Percentiles rank a stretch among this genome's conserved stretches.
Evolutionary conservation across 208 protist genomes (phyloP).

Genomic region (Leptomonas seymouri): DNA sequence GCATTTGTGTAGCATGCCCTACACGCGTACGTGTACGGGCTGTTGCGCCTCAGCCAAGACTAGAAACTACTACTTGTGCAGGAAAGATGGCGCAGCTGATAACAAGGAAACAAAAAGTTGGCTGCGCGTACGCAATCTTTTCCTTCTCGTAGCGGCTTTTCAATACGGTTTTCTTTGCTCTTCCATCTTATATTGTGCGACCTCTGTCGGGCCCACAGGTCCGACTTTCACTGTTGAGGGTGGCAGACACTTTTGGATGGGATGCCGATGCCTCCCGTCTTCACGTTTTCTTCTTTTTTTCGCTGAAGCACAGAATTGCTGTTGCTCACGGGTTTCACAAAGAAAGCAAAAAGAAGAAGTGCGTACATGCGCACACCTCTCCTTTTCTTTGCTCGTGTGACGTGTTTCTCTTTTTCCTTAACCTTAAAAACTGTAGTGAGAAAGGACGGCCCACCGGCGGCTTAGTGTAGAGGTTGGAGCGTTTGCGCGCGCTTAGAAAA

Average conservation of each 20-base stretch:
- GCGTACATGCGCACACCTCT: background rate
- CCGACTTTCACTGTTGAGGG: background rate
- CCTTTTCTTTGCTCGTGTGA: background rate
- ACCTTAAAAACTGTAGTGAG: background rate
- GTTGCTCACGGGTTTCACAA: background rate
- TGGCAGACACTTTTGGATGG: background rate
- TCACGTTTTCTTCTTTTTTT: conserved; percentile 17
- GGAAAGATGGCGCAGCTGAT: background rate
- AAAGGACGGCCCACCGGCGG: background rate
- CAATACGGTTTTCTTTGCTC: conserved; percentile 9
- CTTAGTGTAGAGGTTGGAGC: background rate
- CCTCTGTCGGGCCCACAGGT: background rate
- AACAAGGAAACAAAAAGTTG: background rate
- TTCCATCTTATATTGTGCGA: background rate
- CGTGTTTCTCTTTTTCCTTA: background rate
- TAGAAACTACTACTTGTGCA: background rate
- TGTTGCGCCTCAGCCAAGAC: too few species aligned
- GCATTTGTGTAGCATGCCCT: too few species aligned
- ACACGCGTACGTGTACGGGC: too few species aligned
- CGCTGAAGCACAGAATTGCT: too few species aligned
- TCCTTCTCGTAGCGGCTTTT: background rate
- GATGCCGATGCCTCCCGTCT: background rate
- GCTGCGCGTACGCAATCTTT: background rate
- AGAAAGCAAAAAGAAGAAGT: background rate
- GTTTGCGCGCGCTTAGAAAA: background rate